Evolutionary conservation across 1,284 basidiomycete genomes (phyloP).

Genomic region (Ganoderma boninense): DNA sequence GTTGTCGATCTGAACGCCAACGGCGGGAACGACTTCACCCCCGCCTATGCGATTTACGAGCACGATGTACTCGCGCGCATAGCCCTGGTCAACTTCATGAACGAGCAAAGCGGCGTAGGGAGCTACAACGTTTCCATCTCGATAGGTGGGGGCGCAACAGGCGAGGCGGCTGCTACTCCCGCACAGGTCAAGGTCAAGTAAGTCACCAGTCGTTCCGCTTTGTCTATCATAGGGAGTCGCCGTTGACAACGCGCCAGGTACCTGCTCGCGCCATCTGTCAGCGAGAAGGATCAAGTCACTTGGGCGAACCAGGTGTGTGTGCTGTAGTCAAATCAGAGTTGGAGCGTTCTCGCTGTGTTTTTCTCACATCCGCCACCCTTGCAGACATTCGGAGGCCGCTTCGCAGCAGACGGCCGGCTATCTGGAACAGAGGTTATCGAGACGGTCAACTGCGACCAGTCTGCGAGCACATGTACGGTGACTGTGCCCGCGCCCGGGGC

Average conservation of each 20-base stretch:
- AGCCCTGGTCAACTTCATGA: conserved; percentile 74
- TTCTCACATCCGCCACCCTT: not conserved
- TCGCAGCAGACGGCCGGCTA: conserved; percentile 62
- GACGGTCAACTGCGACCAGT: conserved; percentile 51
- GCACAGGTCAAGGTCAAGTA: conserved; percentile 58
- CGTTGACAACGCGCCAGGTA: conserved; percentile 46
- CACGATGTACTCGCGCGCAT: conserved; percentile 60
- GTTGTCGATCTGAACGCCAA: conserved; percentile 67
- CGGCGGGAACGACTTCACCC: conserved; percentile 59
- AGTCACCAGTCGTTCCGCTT: conserved; percentile 31
- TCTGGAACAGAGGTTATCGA: conserved; percentile 48
- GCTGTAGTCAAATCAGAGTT: not conserved
- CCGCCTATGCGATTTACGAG: conserved; percentile 80
- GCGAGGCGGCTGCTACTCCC: conserved; percentile 46
- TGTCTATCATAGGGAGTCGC: not conserved
- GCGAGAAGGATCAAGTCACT: conserved; percentile 73
- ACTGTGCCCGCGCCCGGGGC: conserved; percentile 60
- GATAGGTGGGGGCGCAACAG: conserved; percentile 51
- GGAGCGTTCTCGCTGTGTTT: not conserved
- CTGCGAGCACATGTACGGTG: conserved; percentile 52
- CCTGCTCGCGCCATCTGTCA: conserved; percentile 59
- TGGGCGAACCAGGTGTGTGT: conserved; percentile 65
- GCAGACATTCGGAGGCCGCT: conserved; percentile 73
- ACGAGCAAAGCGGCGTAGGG: conserved; percentile 57
- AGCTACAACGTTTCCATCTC: conserved; percentile 55